Conservation (phyloP, 2,329 filamentous ascomycete genomes). For the Ophiocordyceps camponoti-saundersi region DNA sequence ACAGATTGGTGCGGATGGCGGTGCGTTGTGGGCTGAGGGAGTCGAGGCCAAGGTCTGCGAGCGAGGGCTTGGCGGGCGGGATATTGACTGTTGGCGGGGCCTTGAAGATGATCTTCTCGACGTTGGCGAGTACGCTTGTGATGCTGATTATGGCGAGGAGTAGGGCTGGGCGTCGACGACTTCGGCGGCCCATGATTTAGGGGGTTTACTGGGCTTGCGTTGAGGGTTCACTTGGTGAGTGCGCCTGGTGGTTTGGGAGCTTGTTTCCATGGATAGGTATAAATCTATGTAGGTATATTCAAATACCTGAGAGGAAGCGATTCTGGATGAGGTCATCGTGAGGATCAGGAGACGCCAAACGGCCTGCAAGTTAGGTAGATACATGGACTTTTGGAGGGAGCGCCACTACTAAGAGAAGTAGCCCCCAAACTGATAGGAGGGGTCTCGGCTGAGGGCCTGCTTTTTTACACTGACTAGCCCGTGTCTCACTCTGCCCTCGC, state of each 20-base stretch:
- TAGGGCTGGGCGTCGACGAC: background rate
- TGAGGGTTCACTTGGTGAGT: too few relatives aligned
- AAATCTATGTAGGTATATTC: too few relatives aligned
- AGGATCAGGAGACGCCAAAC: background rate
- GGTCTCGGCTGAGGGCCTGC: background rate
- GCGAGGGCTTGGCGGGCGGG: conserved; percentile 19
- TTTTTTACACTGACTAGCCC: background rate
- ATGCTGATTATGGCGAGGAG: conserved; percentile 5
- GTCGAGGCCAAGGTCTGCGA: conserved; percentile 43
- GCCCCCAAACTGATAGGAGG: too few relatives aligned
- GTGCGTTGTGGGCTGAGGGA: conserved; percentile 40
- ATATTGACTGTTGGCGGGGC: conserved; percentile 44
- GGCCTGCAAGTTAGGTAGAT: background rate
- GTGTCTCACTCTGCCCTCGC: background rate
- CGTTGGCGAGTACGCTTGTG: conserved; percentile 41
- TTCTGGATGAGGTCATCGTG: background rate
- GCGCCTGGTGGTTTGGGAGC: too few relatives aligned
- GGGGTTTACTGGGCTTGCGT: too few relatives aligned
- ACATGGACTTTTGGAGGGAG: too few relatives aligned
- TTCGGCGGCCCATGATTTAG: background rate
- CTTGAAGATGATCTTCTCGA: conserved; percentile 81
- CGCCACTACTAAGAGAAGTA: too few relatives aligned
- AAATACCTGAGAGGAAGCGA: background rate
- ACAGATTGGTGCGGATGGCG: conserved; percentile 44
- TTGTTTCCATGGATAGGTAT: too few relatives aligned